Conservation (phyloP, 2,329 filamentous ascomycete species). For the Talaromyces marneffei region DNA sequence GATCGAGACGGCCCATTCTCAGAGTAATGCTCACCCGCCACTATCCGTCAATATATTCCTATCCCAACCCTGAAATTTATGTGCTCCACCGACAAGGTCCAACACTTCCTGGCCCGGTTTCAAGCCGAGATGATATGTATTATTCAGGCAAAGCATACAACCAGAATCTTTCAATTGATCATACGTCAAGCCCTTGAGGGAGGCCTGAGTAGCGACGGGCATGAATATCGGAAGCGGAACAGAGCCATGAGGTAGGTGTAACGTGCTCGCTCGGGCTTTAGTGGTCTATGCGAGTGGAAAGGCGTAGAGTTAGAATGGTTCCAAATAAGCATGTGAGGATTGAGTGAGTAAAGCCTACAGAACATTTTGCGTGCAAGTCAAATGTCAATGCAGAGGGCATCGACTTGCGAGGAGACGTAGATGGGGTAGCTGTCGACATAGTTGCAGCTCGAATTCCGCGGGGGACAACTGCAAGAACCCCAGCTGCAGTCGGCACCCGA, state of each 20-base stretch:
- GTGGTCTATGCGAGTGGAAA: slow-evolving; percentile 60
- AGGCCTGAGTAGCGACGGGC: slow-evolving; percentile 96
- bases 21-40: slow-evolving; percentile 39
- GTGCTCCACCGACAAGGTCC: slow-evolving; percentile 82
- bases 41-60: slow-evolving; percentile 83
- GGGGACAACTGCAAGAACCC: slow-evolving; percentile 4
- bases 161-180: slow-evolving; percentile 84
- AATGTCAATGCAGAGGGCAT: slow-evolving; percentile 65
- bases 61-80: slow-evolving; percentile 90
- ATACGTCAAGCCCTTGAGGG: slow-evolving; percentile 87
- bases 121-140: slow-evolving; percentile 92
- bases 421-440: slow-evolving; percentile 26
- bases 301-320: background rate
- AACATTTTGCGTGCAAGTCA: slow-evolving; percentile 71
- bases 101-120: slow-evolving; percentile 90
- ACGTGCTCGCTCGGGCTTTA: slow-evolving; percentile 80
- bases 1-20: slow-evolving; percentile 20
- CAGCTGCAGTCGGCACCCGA: slow-evolving; percentile 1
- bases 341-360: slow-evolving; percentile 39
- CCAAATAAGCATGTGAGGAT: background rate
- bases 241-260: slow-evolving; percentile 84
- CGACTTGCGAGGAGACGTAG: slow-evolving; percentile 21
- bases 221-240: slow-evolving; percentile 94
- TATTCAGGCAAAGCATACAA: slow-evolving; percentile 90
- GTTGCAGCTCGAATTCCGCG: slow-evolving; percentile 18